These are phyloP conservation scores for Monilinia vaccinii-corymbosi DNA, from an alignment of 2,329 filamentous ascomycete species.

Conservation along the genomic window DNA sequence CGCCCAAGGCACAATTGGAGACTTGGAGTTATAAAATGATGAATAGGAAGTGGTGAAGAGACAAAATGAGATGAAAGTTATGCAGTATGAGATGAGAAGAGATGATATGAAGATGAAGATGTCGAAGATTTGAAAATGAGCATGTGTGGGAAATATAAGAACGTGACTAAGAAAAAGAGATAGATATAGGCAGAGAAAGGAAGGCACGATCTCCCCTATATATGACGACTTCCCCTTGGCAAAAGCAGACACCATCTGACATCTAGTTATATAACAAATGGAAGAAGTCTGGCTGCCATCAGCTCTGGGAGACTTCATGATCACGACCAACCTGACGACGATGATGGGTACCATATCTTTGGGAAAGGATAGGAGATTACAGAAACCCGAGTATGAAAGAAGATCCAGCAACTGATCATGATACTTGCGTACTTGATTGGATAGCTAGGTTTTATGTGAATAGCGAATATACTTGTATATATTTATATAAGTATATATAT, in stretches of 20 bases:
- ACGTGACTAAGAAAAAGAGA: not conserved
- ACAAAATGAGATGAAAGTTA: not conserved
- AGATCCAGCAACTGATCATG: not conserved
- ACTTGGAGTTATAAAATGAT: not conserved
- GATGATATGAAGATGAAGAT: not conserved
- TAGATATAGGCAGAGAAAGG: not conserved
- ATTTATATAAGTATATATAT: not conserved
- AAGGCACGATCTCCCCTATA: not conserved
- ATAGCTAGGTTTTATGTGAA: not conserved
- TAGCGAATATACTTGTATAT: no score
- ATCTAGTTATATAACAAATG: no score
- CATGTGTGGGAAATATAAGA: not conserved
- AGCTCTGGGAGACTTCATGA: no score
- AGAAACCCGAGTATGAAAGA: not conserved
- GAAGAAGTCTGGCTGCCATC: no score
- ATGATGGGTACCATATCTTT: not conserved
- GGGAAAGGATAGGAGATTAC: no score
- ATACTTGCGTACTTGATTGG: no score
- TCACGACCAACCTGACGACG: not conserved
- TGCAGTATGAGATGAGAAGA: not conserved
- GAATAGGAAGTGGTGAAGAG: not conserved
- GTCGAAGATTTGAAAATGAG: not conserved
- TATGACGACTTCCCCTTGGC: not conserved
- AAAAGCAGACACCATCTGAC: no score
- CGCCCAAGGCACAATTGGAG: not conserved